These are phyloP conservation scores for Phytophthora meadii DNA, from an alignment of 352 stramenopile genomes.

Conservation along the genomic window DNA sequence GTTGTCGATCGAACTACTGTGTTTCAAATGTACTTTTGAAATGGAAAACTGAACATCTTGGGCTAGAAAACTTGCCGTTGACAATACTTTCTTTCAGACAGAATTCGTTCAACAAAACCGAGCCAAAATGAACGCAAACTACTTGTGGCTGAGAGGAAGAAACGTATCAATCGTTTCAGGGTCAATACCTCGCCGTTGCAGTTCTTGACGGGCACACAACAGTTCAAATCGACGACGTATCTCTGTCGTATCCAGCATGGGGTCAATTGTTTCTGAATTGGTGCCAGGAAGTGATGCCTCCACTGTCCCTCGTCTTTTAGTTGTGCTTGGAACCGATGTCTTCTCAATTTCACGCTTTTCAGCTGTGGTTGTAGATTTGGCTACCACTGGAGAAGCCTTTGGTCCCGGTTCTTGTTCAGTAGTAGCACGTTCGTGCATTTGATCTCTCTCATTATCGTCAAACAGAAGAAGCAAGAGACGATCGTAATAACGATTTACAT, in stretches of 20 bases:
- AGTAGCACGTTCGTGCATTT: neutral
- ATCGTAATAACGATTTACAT: neutral
- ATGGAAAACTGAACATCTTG: neutral
- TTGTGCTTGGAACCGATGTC: neutral
- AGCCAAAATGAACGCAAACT: constrained; percentile 17
- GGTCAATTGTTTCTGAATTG: neutral
- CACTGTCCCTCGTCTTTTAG: neutral
- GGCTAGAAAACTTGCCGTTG: constrained; percentile 27
- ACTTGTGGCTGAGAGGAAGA: constrained; percentile 13
- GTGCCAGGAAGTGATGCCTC: neutral
- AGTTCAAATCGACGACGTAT: neutral
- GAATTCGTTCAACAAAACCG: constrained; percentile 26
- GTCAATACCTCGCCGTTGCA: neutral
- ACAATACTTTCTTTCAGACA: constrained; percentile 25
- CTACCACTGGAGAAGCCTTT: neutral
- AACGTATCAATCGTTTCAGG: constrained; percentile 18
- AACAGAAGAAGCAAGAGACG: neutral
- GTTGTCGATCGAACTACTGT: neutral
- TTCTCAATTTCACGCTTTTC: neutral
- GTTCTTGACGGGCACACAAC: neutral
- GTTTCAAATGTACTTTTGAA: neutral
- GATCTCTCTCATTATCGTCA: neutral
- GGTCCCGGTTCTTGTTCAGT: neutral
- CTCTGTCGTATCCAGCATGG: neutral
- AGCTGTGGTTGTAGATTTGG: neutral